phyloP scores from a whole-genome alignment of 305 asterid species.

The Ilex paraguariensis region DNA sequence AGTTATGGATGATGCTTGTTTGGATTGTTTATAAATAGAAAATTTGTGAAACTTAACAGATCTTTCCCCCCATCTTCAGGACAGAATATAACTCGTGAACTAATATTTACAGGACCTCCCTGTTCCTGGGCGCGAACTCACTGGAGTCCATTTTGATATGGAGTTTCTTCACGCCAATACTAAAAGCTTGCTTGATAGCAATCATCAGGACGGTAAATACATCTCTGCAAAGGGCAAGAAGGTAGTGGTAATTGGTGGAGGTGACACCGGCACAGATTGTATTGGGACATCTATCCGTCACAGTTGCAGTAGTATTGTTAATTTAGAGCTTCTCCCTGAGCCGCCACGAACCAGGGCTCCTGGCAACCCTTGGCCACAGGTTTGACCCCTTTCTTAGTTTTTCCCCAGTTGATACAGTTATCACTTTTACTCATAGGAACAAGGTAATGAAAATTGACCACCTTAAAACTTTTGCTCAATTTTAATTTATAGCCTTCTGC shows the following conservation, averaged over 20 bases:
- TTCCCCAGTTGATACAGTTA: not conserved
- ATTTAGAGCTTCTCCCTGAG: conserved; percentile 91
- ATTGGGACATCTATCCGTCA: conserved; percentile 97
- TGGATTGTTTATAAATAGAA: not conserved
- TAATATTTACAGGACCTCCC: conserved; percentile 79
- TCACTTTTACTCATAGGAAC: too few species aligned
- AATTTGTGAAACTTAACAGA: not conserved
- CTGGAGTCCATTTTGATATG: conserved; percentile 98
- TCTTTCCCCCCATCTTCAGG: too few species aligned
- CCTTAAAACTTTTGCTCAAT: too few species aligned
- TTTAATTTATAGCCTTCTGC: too few species aligned
- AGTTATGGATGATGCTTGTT: not conserved
- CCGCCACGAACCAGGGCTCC: conserved; percentile 93
- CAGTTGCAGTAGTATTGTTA: conserved; percentile 72
- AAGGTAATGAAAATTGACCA: too few species aligned
- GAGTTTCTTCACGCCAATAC: conserved; percentile 98
- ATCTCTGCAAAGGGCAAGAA: conserved; percentile 97
- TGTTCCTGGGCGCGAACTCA: conserved; percentile 92
- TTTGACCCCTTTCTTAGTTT: conserved; percentile 17
- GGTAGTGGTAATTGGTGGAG: conserved; percentile 99
- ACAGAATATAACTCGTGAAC: not conserved
- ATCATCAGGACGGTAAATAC: conserved; percentile 78
- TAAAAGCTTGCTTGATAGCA: conserved; percentile 89
- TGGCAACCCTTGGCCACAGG: conserved; percentile 99
- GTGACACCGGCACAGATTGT: conserved; percentile 98